Evolutionary conservation across 352 stramenopile genomes (phyloP).

Genomic region (Phytopythium delawarense): DNA sequence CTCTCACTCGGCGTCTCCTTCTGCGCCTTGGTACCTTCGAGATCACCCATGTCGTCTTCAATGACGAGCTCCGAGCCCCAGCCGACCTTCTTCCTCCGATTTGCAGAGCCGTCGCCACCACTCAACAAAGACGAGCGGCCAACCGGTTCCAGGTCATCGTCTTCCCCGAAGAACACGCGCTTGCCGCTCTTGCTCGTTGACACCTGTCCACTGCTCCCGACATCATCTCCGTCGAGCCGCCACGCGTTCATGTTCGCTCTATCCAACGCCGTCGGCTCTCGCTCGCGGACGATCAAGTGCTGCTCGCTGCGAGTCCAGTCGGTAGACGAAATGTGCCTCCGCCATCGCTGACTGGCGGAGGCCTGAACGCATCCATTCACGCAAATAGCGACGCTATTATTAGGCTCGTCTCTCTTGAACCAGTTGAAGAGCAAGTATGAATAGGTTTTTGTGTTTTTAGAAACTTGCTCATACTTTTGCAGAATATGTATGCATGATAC

Average conservation of each 20-base stretch:
- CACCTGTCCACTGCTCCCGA: background rate
- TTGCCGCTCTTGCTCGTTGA: slow-evolving; percentile 8
- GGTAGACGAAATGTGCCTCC: background rate
- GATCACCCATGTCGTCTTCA: slow-evolving; percentile 1
- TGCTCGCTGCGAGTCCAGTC: background rate
- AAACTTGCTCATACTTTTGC: no score
- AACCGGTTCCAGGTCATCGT: background rate
- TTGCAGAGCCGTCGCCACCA: slow-evolving; percentile 3
- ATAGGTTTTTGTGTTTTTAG: no score
- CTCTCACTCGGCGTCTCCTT: background rate
- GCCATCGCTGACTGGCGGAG: no score
- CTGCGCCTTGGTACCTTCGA: background rate
- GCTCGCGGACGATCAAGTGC: background rate
- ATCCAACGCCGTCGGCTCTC: background rate
- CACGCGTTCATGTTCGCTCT: slow-evolving; percentile 4
- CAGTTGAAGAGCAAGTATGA: no score
- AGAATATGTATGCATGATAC: no score
- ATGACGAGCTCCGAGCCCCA: slow-evolving; percentile 2
- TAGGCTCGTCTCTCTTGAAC: background rate
- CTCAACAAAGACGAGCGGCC: background rate
- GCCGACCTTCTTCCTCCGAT: slow-evolving; percentile 3
- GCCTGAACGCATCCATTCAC: no score
- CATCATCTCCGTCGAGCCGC: slow-evolving; percentile 3
- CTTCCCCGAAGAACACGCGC: slow-evolving; percentile 26
- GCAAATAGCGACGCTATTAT: background rate